phyloP scores from a whole-genome alignment of 768 basidiomycete species.

The Auricularia sp. region DNA sequence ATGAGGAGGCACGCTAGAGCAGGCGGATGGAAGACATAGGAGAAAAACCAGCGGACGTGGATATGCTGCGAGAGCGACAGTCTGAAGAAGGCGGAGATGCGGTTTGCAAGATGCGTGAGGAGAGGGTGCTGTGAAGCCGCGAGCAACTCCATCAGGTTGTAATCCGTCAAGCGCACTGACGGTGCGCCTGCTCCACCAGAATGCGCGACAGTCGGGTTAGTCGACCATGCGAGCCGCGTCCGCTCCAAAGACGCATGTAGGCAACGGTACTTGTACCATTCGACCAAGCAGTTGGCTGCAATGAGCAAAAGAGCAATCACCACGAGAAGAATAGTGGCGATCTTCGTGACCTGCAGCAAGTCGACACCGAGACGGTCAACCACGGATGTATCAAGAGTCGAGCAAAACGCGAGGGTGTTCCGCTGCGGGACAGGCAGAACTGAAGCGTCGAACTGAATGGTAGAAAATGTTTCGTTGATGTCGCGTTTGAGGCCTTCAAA shows the following conservation, averaged over 20 bases:
- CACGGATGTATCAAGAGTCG: slow-evolving; percentile 66
- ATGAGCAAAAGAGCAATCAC: slow-evolving; percentile 61
- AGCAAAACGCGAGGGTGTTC: slow-evolving; percentile 65
- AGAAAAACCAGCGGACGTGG: slow-evolving; percentile 77
- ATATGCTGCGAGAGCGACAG: slow-evolving; percentile 51
- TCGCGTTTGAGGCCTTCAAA: slow-evolving; percentile 82
- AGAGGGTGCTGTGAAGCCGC: slow-evolving; percentile 63
- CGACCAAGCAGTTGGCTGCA: slow-evolving; percentile 60
- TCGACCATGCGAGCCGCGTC: slow-evolving; percentile 67
- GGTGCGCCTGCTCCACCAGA: slow-evolving; percentile 25
- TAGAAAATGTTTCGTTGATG: slow-evolving; percentile 76
- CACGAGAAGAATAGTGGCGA: slow-evolving; percentile 67
- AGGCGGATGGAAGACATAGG: slow-evolving; percentile 86
- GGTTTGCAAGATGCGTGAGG: slow-evolving; percentile 52
- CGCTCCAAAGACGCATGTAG: slow-evolving; percentile 54
- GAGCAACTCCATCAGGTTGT: slow-evolving; percentile 70
- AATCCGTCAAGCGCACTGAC: slow-evolving; percentile 51
- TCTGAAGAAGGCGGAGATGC: slow-evolving; percentile 37
- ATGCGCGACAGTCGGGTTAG: slow-evolving; percentile 56
- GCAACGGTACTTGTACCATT: slow-evolving; percentile 83
- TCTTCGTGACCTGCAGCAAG: slow-evolving; percentile 68
- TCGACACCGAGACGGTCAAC: slow-evolving; percentile 78
- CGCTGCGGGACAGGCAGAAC: slow-evolving; percentile 67
- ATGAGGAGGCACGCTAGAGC: slow-evolving; percentile 87
- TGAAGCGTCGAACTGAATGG: slow-evolving; percentile 61